Evolutionary conservation across 805 yeast species (phyloP), one percentile per base, ranked within the genome.

Genomic region (Dipodascus geniculatus): DNA sequence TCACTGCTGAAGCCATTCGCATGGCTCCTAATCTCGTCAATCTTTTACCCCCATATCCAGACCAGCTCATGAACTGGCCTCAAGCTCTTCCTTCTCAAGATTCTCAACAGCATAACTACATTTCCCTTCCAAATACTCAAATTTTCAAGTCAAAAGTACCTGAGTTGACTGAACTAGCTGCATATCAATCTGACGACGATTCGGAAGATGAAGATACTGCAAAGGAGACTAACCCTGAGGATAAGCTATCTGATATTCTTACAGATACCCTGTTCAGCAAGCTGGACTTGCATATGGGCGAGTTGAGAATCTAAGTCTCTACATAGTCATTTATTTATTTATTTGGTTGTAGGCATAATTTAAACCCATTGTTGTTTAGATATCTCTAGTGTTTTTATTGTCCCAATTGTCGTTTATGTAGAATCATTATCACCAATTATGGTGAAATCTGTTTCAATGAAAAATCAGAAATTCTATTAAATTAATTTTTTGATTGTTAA

Each of bases 11-110:
- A n/a, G 19, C 33, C 35, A 50, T 48, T 22, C 28, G 48, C 19
- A 47, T 54, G 42, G 42, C 23, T 23, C 55, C 55, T 3, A 51
- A 49, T 20, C 50, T 53, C 9, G 56, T 44, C n/a, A 35, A 44
- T 22, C 51, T 53, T 28, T 53, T 54, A 2, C 56, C 56, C 8
- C 52, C 42, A 42, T 53, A 48, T 23, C 44, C 44, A 14, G 44
- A 38, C 19, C 44, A 38, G 14, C 44, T 38, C 19, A 11, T 38
- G 44, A 17, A 38, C 17, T 38, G 44, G 44, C 19, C 44, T 11
- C 44, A 38, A 17, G 20, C 20, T 14, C 6, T 38, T 38, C 33
- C 6, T 11, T 16, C 44, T 38, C 44, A 38, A 17, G 20, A n/a
- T 14, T 6, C 4, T 9, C 44, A 38, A 17, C 14, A 3, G 20